Conservation (phyloP, 2,329 filamentous ascomycete species). For the Hypoxylon sp. region DNA sequence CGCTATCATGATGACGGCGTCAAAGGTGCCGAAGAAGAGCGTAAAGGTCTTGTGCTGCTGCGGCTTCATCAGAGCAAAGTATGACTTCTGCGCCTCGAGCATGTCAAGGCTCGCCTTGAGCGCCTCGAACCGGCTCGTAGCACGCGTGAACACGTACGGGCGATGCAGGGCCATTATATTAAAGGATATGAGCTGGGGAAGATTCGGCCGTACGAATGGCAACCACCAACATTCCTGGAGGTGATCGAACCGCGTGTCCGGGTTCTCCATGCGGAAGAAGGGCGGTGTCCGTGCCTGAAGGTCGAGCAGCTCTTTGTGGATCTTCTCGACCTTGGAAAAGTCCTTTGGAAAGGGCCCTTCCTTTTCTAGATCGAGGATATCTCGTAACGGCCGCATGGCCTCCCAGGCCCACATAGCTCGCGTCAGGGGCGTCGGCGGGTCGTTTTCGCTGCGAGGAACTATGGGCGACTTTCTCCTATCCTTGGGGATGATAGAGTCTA, state of each 20-base stretch:
- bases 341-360: slow-evolving; percentile 63
- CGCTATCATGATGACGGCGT: slow-evolving; percentile 67
- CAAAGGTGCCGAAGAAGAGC: slow-evolving; percentile 70
- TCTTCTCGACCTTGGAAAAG: slow-evolving; percentile 60
- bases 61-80: slow-evolving; percentile 58
- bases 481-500: slow-evolving; percentile 60
- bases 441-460: slow-evolving; percentile 55
- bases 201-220: slow-evolving; percentile 52
- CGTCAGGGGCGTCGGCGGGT: slow-evolving; percentile 66
- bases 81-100: slow-evolving; percentile 60
- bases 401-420: slow-evolving; percentile 60
- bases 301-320: slow-evolving; percentile 60
- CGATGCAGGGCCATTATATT: slow-evolving; percentile 67
- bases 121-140: slow-evolving; percentile 61
- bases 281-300: slow-evolving; percentile 59
- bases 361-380: slow-evolving; percentile 64
- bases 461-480: slow-evolving; percentile 59
- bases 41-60: slow-evolving; percentile 63
- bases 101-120: slow-evolving; percentile 63
- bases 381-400: slow-evolving; percentile 57
- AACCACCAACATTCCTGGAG: slow-evolving; percentile 64
- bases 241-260: slow-evolving; percentile 64
- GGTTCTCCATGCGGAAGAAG: slow-evolving; percentile 61
- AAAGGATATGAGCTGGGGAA: slow-evolving; percentile 60
- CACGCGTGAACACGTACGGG: slow-evolving; percentile 67